phyloP scores from a whole-genome alignment of 768 basidiomycete species.

The Boletus coccyginus region DNA sequence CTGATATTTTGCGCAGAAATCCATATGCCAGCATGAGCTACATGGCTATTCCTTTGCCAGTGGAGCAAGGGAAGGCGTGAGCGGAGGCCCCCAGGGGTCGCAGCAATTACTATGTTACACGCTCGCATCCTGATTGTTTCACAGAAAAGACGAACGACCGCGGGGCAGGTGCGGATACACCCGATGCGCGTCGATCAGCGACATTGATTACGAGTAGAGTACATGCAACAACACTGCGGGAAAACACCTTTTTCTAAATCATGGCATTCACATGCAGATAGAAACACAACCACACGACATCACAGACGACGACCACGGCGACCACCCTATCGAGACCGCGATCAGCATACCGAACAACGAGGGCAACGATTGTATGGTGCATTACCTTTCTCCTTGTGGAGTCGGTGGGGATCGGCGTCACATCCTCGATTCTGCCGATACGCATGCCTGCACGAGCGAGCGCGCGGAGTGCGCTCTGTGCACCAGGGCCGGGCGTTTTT shows the following conservation, averaged over 20 bases:
- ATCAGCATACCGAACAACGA: background rate
- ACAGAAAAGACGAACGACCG: slow-evolving; percentile 49
- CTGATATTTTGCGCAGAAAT: slow-evolving; percentile 56
- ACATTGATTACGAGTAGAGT: slow-evolving; percentile 45
- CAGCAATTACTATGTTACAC: background rate
- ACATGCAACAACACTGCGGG: slow-evolving; percentile 34
- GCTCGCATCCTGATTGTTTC: background rate
- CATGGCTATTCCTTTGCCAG: slow-evolving; percentile 28
- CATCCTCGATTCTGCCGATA: slow-evolving; percentile 98
- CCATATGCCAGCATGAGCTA: slow-evolving; percentile 56
- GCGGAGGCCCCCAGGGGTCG: background rate
- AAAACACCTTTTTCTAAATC: slow-evolving; percentile 22
- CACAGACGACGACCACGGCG: slow-evolving; percentile 96
- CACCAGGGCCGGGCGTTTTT: slow-evolving; percentile 98
- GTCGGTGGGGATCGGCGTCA: slow-evolving; percentile 96
- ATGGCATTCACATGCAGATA: slow-evolving; percentile 10
- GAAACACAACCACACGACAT: slow-evolving; percentile 20
- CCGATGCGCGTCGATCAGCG: slow-evolving; percentile 88
- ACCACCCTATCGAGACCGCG: slow-evolving; percentile 69
- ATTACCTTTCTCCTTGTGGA: slow-evolving; percentile 93
- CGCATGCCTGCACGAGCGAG: slow-evolving; percentile 98
- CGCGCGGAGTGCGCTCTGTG: slow-evolving; percentile 96
- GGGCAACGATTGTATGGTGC: background rate
- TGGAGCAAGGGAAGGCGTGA: background rate
- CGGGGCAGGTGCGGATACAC: slow-evolving; percentile 67